These are phyloP conservation scores for Pichia sp. DNA, from an alignment of 1,139 yeast genomes.

Conservation along the genomic window DNA sequence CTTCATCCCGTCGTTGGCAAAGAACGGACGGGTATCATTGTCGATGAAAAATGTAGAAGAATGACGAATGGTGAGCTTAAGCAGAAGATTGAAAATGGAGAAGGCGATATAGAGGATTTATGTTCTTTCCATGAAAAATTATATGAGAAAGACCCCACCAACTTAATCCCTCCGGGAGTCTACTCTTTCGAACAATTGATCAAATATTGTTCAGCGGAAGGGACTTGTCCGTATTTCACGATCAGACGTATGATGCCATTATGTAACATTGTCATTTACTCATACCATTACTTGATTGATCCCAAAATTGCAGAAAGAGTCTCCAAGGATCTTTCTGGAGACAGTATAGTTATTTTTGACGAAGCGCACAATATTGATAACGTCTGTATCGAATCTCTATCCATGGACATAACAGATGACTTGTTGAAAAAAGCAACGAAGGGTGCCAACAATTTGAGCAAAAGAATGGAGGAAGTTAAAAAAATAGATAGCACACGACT, in stretches of 20 bases:
- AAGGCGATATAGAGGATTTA: slow-evolving; percentile 50
- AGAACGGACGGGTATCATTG: slow-evolving; percentile 88
- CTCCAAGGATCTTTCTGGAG: slow-evolving; percentile 85
- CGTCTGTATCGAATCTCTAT: slow-evolving; percentile 93
- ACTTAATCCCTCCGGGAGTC: slow-evolving; percentile 87
- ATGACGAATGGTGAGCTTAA: slow-evolving; percentile 89
- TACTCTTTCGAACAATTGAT: slow-evolving; percentile 84
- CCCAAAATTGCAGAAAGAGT: slow-evolving; percentile 97
- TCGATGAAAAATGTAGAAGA: slow-evolving; percentile 93
- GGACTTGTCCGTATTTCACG: slow-evolving; percentile 93
- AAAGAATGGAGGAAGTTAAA: slow-evolving; percentile 77
- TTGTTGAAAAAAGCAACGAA: slow-evolving; percentile 68
- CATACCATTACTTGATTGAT: slow-evolving; percentile 91
- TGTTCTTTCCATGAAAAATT: slow-evolving; percentile 90
- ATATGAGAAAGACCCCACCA: slow-evolving; percentile 79
- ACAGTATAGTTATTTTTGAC: slow-evolving; percentile 90
- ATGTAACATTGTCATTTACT: slow-evolving; percentile 90
- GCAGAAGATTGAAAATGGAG: slow-evolving; percentile 59
- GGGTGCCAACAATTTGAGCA: slow-evolving; percentile 76
- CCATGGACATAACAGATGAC: slow-evolving; percentile 85
- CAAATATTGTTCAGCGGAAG: slow-evolving; percentile 69
- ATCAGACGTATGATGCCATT: slow-evolving; percentile 97
- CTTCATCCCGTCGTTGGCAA: slow-evolving; percentile 82
- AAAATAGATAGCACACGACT: slow-evolving; percentile 75
- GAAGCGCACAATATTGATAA: slow-evolving; percentile 98